Conservation (phyloP, 345 rosid species). For the Physaria fendleri region DNA sequence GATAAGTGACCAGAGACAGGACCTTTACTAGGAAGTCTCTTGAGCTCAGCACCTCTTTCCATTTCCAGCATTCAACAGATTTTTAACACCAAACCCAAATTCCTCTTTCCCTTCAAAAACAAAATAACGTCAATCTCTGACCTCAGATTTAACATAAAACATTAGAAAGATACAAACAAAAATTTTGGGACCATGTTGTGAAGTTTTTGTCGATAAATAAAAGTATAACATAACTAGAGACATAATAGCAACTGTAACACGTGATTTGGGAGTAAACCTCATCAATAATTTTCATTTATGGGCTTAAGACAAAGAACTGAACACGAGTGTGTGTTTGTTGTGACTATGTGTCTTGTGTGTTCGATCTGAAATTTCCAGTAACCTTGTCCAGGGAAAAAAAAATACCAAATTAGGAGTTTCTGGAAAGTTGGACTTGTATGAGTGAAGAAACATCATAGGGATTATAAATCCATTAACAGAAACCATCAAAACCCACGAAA, state of each 20-base stretch:
- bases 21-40: slow-evolving; percentile 47
- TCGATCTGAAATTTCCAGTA: slow-evolving; percentile 8
- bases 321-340: background rate
- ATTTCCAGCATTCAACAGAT: slow-evolving; percentile 35
- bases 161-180: slow-evolving; percentile 9
- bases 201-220: slow-evolving; percentile 12
- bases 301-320: slow-evolving; percentile 3
- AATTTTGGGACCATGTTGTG: background rate
- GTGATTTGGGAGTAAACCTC: background rate
- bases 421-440: too few relatives aligned
- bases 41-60: slow-evolving; percentile 62
- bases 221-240: background rate
- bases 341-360: background rate
- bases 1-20: slow-evolving; percentile 41
- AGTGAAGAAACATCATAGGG: slow-evolving; percentile 12
- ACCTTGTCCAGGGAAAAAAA: too few relatives aligned
- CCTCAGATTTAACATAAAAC: background rate
- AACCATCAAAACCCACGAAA: background rate
- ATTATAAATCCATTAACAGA: background rate
- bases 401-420: too few relatives aligned
- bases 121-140: background rate
- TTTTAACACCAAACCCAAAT: slow-evolving; percentile 34
- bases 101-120: background rate
- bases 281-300: background rate
- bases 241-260: background rate